Conservation (phyloP, 108 stramenopile species). For the Nitzschia palea region DNA sequence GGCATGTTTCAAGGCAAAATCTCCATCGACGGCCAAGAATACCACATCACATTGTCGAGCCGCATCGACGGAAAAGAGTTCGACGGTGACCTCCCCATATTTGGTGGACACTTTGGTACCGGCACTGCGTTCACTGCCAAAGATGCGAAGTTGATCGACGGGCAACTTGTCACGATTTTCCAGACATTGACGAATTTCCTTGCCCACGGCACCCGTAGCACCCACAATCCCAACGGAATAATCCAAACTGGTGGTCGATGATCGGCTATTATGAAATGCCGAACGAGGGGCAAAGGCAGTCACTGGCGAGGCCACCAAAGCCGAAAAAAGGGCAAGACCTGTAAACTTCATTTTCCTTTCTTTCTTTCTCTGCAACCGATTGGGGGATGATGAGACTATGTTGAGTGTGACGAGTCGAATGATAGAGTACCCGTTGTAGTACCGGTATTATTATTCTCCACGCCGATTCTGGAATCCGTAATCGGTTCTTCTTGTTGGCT, state of each 20-base stretch:
- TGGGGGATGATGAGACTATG: no score
- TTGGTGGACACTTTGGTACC: slow-evolving; percentile 78
- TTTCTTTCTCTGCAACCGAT: no score
- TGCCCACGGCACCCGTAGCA: slow-evolving; percentile 97
- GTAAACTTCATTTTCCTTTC: slow-evolving; percentile 29
- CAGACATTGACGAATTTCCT: slow-evolving; percentile 90
- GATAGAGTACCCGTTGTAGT: no score
- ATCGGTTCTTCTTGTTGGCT: no score
- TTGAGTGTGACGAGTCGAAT: no score
- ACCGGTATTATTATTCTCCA: no score
- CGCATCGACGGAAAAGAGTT: slow-evolving; percentile 71
- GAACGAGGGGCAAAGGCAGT: neutral
- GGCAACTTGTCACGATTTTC: slow-evolving; percentile 61
- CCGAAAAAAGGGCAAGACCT: slow-evolving; percentile 1
- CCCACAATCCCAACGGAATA: slow-evolving; percentile 95
- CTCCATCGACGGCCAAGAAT: slow-evolving; percentile 90
- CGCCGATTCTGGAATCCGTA: no score
- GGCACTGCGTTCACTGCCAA: slow-evolving; percentile 84
- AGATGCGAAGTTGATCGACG: slow-evolving; percentile 81
- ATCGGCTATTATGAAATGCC: neutral
- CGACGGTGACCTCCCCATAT: slow-evolving; percentile 85
- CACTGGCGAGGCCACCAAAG: slow-evolving; percentile 7
- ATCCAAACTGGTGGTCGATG: neutral
- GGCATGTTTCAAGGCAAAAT: slow-evolving; percentile 86
- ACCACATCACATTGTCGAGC: slow-evolving; percentile 86